phyloP scores from a whole-genome alignment of 139 green algal genomes.

The Chlamydomonas sp. region DNA sequence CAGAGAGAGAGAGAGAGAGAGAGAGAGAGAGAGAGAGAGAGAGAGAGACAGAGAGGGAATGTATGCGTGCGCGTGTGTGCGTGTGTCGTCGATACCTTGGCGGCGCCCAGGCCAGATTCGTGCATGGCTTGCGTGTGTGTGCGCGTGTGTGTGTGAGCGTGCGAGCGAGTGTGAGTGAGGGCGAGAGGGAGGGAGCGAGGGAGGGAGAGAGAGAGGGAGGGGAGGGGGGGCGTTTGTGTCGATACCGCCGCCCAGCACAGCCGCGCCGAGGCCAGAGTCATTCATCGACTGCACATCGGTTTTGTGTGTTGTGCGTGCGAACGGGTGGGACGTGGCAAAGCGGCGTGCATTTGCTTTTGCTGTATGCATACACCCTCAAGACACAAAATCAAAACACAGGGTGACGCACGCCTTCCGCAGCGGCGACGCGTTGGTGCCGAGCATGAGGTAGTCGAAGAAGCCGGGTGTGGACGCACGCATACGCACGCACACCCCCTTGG shows the following conservation, averaged over 20 bases:
- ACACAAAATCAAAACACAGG: no score
- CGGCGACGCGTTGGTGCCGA: slow-evolving; percentile 17
- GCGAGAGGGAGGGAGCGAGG: no score
- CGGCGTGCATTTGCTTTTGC: no score
- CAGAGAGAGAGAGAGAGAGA: no score
- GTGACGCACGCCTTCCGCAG: slow-evolving; percentile 16
- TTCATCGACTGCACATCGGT: slow-evolving; percentile 58
- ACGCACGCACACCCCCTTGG: no score
- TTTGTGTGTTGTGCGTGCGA: no score
- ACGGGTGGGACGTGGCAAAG: no score
- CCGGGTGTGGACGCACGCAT: no score
- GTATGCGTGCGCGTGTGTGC: background rate
- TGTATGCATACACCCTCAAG: no score
- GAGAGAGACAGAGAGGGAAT: background rate
- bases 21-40: no score
- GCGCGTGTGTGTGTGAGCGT: background rate
- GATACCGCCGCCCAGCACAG: slow-evolving; percentile 85
- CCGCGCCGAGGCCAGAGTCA: slow-evolving; percentile 83
- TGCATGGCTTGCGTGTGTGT: slow-evolving; percentile 42
- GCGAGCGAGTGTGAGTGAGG: no score
- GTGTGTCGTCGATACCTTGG: background rate
- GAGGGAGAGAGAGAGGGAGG: background rate
- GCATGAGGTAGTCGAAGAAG: slow-evolving; percentile 95
- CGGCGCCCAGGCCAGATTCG: slow-evolving; percentile 73
- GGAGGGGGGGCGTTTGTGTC: slow-evolving; percentile 26